Evolutionary conservation across 768 basidiomycete species (phyloP), one percentile per base, ranked within the genome.

Genomic region (Megacollybia marginata): DNA sequence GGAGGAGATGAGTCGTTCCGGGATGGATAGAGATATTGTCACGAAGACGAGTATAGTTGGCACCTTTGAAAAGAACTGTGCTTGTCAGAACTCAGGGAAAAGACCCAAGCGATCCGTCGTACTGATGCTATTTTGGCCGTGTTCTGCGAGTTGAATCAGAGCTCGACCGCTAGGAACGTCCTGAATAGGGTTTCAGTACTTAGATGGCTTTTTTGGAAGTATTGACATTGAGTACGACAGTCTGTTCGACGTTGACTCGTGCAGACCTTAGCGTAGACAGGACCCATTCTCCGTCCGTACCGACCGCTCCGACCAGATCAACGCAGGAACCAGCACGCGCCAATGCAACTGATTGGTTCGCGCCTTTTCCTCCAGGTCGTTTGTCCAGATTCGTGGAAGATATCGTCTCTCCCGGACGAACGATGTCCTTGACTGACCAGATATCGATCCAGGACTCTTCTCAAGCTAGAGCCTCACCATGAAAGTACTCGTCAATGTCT

Each of bases 101-200:
- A 42, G 18, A 43, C 34, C 16, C 15, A 38, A 16, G 16, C 16
- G 15, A 23, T 44, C 23, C 23, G 20, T 62, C 74, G 45, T 49
- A 81, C 81, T 74, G 55, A 83, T 83, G 54, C 78, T 75, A 52
- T 83, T 83, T 60, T 83, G 79, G 33, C 82, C 82, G 18, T 68
- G 65, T 7, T 74, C 66, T 5, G 76, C 66, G 2, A 83, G 71
- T 57, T 83, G 82, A 20, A 83, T 80, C 16, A 83, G 68, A 1
- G 82, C 82, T 2, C 81, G 69, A 12, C 82, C 82, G 2, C 78
- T 82, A 0, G 72, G 68, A 51, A 71, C 72, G 75, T 79, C 16
- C 33, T n/a, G 47, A 51, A 31, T 20, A 5, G 13, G 46, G 48
- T 10, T 36, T 33, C 7, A 47, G 15, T 54, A 16, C 18, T 44